Percentiles rank a stretch among this genome's conserved stretches.
Conservation (phyloP, 495 filamentous ascomycete genomes). For the Xylaria venustula region DNA sequence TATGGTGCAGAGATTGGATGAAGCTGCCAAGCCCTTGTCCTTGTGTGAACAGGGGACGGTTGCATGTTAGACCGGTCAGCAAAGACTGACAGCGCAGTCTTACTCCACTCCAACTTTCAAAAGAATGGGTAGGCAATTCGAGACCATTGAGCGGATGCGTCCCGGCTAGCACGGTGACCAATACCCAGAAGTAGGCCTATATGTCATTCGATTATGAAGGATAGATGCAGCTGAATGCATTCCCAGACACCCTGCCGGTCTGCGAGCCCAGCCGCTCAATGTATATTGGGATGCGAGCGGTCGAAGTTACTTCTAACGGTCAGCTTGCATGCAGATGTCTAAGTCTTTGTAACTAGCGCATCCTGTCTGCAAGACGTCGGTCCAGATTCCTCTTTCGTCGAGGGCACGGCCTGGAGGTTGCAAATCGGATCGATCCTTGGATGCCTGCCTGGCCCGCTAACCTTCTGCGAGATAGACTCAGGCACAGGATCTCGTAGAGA, state of each 20-base stretch:
- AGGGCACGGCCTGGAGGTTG: background rate
- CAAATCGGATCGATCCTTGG: background rate
- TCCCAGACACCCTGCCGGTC: background rate
- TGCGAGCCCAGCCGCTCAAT: constrained; percentile 3
- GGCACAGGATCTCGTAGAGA: constrained; percentile 17
- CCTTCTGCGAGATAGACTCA: constrained; percentile 14
- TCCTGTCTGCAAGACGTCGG: constrained; percentile 1
- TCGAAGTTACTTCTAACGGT: constrained; percentile 1
- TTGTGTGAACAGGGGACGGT: background rate
- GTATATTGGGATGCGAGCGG: background rate
- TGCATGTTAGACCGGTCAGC: background rate
- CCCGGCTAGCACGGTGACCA: background rate
- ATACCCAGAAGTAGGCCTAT: background rate
- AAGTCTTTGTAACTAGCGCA: background rate
- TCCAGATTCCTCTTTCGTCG: background rate
- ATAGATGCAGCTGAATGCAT: background rate
- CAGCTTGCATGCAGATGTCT: background rate
- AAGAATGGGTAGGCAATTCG: background rate
- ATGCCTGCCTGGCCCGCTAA: background rate
- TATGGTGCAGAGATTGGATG: constrained; percentile 1
- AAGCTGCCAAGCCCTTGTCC: background rate
- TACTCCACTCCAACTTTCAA: background rate
- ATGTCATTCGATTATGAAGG: constrained; percentile 8
- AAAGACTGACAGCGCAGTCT: background rate
- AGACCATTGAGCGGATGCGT: background rate